Base-by-base conservation (phyloP, 2,329 filamentous ascomycete genomes). In the Zopfia rhizophila region DNA sequence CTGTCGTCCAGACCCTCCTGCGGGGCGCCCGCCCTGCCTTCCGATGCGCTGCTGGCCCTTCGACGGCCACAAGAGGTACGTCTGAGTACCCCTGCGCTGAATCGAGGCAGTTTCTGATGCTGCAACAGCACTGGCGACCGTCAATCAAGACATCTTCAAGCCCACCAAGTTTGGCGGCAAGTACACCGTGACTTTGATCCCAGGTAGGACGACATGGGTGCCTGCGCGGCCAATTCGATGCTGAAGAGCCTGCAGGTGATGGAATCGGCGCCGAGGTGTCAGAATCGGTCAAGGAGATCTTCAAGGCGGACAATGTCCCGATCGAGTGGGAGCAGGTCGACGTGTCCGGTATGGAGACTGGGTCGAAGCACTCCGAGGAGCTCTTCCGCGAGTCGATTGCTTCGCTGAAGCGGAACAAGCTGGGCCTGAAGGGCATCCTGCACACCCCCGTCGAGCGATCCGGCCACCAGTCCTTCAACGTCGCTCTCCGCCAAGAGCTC, bases 301-400 rank as follows among this genome's bases (percentile, higher is more conserved):
- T 97, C 88, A 97, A 97, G 86, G 92, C 93, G 74, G 93, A 97
- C 82, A 97, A 96, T 73, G 93, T 97, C 41, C 94, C 94, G 69
- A 87, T 99, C 68, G 91, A 97, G 78, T 97, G 94, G 93, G 94
- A 99, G 78, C 92, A 97, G 82, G 84, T 99, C 66, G 92, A 97
- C 73, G 93, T 96, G 33, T 91, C 90, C 19, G 94, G 94, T 75
- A 83, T 97, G 58, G 90, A 93, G 72, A 85, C 87, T 50, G 89
- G 89, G 68, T 83, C 85, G 74, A 91, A 91, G 78, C 88, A 91
- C 75, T 91, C 91, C 49, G 94, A 97, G 79, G 91, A 91, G 63
- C 88, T 96, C 60, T 97, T 99, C 84, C 87, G 90, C 72, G 90
- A 97, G 79, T 92, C 91, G 43, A 92, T 99, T 70, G 87, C 91